Percentiles rank a stretch among this genome's conserved stretches.
These are phyloP conservation scores for Suillus discolor DNA, from an alignment of 768 basidiomycete genomes.

Conservation along the genomic window DNA sequence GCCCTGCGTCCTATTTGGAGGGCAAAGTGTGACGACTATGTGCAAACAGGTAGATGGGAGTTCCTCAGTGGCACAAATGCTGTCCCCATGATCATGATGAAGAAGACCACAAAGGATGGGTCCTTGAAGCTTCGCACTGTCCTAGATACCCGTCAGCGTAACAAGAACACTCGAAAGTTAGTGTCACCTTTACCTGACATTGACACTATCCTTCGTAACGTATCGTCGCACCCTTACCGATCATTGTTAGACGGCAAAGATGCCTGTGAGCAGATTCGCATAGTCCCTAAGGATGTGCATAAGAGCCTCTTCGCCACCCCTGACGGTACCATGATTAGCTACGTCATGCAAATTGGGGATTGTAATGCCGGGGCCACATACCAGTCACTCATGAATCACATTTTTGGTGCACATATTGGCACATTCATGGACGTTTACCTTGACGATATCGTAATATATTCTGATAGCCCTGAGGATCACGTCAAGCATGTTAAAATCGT, in stretches of 20 bases:
- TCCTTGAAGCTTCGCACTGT: slow-evolving; percentile 21
- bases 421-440: slow-evolving; percentile 30
- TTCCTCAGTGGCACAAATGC: slow-evolving; percentile 28
- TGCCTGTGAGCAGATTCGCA: slow-evolving; percentile 35
- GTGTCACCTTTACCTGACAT: slow-evolving; percentile 31
- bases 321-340: slow-evolving; percentile 41
- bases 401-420: slow-evolving; percentile 43
- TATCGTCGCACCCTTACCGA: slow-evolving; percentile 19
- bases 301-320: slow-evolving; percentile 36
- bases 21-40: slow-evolving; percentile 32
- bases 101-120: slow-evolving; percentile 26
- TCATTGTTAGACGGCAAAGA: slow-evolving; percentile 32
- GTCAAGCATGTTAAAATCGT: too few species aligned
- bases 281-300: slow-evolving; percentile 25
- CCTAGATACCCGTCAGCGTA: slow-evolving; percentile 32
- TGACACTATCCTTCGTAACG: slow-evolving; percentile 25
- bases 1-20: slow-evolving; percentile 25
- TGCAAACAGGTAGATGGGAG: slow-evolving; percentile 33
- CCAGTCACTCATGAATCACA: slow-evolving; percentile 43
- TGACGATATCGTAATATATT: slow-evolving; percentile 26
- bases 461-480: too few species aligned
- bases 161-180: slow-evolving; percentile 33
- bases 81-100: slow-evolving; percentile 35
- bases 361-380: slow-evolving; percentile 49
- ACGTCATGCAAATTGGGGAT: slow-evolving; percentile 48